Evolutionary conservation across 306 rosid species (phyloP).

Genomic region (Inga leiocalycina): DNA sequence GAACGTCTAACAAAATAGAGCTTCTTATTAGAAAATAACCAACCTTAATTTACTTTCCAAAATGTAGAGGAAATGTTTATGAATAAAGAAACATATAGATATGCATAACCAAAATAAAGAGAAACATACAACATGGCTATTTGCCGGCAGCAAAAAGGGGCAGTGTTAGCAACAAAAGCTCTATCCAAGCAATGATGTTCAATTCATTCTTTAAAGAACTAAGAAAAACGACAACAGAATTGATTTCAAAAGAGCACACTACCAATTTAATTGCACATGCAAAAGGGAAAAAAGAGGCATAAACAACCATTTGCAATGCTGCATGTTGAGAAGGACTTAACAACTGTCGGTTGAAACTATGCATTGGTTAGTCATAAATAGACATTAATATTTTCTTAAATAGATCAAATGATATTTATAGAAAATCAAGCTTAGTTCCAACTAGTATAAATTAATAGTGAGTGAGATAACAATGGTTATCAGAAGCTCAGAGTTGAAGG

Average conservation of each 20-base stretch:
- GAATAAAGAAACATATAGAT: neutral
- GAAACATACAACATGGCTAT: neutral
- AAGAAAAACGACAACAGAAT: neutral
- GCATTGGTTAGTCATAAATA: neutral
- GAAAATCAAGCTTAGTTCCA: conserved; percentile 18
- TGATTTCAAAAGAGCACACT: neutral
- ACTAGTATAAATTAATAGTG: neutral
- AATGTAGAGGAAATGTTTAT: conserved; percentile 6
- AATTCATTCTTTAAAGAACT: conserved; percentile 12
- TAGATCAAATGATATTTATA: conserved; percentile 5
- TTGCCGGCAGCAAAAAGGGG: conserved; percentile 8
- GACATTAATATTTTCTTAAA: conserved; percentile 14
- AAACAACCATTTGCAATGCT: conserved; percentile 10
- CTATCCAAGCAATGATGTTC: neutral
- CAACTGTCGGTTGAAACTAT: neutral
- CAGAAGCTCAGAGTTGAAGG: conserved; percentile 16
- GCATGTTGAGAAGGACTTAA: neutral
- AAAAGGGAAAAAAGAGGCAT: neutral
- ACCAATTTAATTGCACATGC: neutral
- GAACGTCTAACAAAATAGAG: conserved; percentile 56
- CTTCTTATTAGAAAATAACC: conserved; percentile 22
- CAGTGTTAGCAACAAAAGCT: conserved; percentile 2
- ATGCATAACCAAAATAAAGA: conserved; percentile 7
- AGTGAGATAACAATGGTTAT: neutral
- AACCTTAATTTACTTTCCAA: conserved; percentile 15